Conservation (phyloP, 73 alveolate genomes). For the Paramecium pentaurelia region DNA sequence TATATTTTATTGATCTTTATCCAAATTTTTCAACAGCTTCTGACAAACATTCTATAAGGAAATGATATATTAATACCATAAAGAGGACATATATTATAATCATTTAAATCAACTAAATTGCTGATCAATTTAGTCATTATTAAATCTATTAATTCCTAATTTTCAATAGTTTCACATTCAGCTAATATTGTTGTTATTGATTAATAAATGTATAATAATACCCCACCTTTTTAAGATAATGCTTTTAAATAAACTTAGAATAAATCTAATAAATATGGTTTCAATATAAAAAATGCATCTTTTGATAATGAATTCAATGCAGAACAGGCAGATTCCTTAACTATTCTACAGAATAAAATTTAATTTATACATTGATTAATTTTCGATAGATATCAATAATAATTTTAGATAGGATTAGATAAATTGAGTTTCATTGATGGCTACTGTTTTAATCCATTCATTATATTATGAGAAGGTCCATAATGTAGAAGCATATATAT, state of each 20-base stretch:
- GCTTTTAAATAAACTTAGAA: not conserved
- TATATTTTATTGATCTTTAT: not conserved
- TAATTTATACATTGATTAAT: not conserved
- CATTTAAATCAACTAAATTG: not conserved
- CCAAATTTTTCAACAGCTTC: conserved; percentile 23
- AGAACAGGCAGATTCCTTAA: conserved; percentile 16
- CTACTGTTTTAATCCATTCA: not conserved
- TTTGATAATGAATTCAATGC: not conserved
- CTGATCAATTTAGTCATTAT: not conserved
- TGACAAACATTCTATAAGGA: not conserved
- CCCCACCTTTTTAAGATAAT: not conserved
- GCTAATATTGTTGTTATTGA: not conserved
- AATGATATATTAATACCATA: not conserved
- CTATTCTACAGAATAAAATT: not conserved
- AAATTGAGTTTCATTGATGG: not conserved
- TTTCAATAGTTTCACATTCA: conserved; percentile 2
- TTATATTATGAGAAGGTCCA: conserved; percentile 25
- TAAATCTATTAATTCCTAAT: conserved; percentile 10
- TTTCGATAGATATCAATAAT: not conserved
- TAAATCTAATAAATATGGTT: conserved; percentile 17
- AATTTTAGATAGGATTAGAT: not conserved
- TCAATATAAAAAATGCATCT: not conserved
- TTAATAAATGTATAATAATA: not conserved
- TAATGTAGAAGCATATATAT: conserved; percentile 6
- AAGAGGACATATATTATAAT: conserved; percentile 5